Conservation (phyloP, 2,329 filamentous ascomycete species). For the Arthroderma uncinatum region DNA sequence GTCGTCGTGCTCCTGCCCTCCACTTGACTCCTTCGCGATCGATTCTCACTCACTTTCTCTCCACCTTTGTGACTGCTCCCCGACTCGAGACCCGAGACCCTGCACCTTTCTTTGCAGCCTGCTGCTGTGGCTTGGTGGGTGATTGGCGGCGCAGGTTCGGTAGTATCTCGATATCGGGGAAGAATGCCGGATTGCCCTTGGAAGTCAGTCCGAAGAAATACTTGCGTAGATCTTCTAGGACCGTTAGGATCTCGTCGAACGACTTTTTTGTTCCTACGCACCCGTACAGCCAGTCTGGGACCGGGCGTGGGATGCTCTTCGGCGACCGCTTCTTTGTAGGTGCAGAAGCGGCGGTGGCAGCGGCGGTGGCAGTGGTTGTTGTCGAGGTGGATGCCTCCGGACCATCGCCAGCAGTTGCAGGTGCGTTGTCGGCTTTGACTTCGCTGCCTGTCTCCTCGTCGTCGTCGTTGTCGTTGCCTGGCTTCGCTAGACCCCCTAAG, state of each 20-base stretch:
- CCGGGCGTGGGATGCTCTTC: slow-evolving; percentile 22
- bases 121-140: background rate
- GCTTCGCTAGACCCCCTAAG: background rate
- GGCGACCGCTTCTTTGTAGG: slow-evolving; percentile 17
- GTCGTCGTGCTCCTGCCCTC: background rate
- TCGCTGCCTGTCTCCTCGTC: background rate
- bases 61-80: slow-evolving; percentile 4
- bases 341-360: background rate
- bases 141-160: slow-evolving; percentile 22
- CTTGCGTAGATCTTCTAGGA: slow-evolving; percentile 19
- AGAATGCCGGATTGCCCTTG: slow-evolving; percentile 17
- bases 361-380: background rate
- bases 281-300: slow-evolving; percentile 25
- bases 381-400: background rate
- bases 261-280: slow-evolving; percentile 20
- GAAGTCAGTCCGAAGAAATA: slow-evolving; percentile 17
- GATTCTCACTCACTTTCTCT: background rate
- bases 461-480: background rate
- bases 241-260: slow-evolving; percentile 22
- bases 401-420: background rate
- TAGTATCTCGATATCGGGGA: slow-evolving; percentile 34
- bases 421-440: background rate
- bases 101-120: background rate
- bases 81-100: background rate
- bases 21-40: background rate